phyloP scores from a whole-genome alignment of 1,139 yeast genomes.

The Taiozyma sp. region DNA sequence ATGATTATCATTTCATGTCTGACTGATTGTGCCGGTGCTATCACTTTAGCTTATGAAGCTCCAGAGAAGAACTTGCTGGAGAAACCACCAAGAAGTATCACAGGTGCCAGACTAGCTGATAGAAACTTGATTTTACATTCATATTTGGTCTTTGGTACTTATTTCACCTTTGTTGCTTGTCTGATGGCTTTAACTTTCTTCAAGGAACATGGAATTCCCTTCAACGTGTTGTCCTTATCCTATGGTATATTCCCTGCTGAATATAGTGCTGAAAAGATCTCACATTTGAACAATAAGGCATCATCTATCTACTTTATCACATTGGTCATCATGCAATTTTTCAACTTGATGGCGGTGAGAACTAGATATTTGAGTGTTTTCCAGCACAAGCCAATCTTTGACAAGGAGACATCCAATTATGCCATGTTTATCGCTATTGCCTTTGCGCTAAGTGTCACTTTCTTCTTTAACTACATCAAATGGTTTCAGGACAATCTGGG shows the following conservation, averaged over 20 bases:
- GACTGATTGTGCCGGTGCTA: slow-evolving; percentile 45
- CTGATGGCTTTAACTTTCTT: slow-evolving; percentile 39
- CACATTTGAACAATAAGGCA: slow-evolving; percentile 30
- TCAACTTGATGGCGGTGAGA: slow-evolving; percentile 43
- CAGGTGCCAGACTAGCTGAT: slow-evolving; percentile 42
- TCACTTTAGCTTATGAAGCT: slow-evolving; percentile 41
- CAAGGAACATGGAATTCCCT: slow-evolving; percentile 35
- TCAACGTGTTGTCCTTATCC: slow-evolving; percentile 33
- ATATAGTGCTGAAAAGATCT: slow-evolving; percentile 25
- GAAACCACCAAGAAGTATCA: slow-evolving; percentile 40
- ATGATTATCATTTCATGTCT: slow-evolving; percentile 49
- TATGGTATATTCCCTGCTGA: slow-evolving; percentile 34
- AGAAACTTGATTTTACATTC: slow-evolving; percentile 39
- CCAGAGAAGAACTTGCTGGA: slow-evolving; percentile 40
- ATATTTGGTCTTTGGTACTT: slow-evolving; percentile 41
- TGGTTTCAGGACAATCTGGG: slow-evolving; percentile 36
- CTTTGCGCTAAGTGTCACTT: slow-evolving; percentile 38
- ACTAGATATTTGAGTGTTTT: slow-evolving; percentile 41
- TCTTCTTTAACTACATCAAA: slow-evolving; percentile 44
- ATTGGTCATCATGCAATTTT: slow-evolving; percentile 46
- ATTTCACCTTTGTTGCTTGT: slow-evolving; percentile 39
- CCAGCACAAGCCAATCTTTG: slow-evolving; percentile 35
- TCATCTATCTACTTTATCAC: slow-evolving; percentile 47
- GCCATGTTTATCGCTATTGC: slow-evolving; percentile 34
- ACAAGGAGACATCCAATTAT: slow-evolving; percentile 26